phyloP scores from a whole-genome alignment of 768 basidiomycete species.

The Hemileccinum impolitum region DNA sequence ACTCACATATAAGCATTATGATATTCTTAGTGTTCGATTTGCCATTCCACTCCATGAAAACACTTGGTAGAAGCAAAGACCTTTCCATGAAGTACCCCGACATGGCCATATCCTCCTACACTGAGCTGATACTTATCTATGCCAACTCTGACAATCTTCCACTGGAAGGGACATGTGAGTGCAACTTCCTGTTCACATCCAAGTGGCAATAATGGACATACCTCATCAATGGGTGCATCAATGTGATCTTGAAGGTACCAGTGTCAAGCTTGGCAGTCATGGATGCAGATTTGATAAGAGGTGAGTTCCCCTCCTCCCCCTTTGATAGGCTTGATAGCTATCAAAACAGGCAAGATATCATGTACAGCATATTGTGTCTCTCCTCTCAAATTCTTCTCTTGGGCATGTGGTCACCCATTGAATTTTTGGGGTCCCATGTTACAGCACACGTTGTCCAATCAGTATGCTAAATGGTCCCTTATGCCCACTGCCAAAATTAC shows the following conservation, averaged over 20 bases:
- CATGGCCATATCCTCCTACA: background rate
- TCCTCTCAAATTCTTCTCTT: too few species aligned
- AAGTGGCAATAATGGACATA: background rate
- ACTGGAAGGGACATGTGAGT: background rate
- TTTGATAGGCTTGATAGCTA: too few species aligned
- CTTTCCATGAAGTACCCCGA: background rate
- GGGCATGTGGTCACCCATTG: too few species aligned
- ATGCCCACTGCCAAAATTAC: too few species aligned
- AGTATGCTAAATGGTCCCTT: too few species aligned
- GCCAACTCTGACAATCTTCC: background rate
- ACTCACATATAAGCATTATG: background rate
- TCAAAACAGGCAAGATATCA: too few species aligned
- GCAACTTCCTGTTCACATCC: background rate
- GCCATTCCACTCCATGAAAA: background rate
- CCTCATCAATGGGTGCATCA: rapidly evolving
- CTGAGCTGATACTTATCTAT: background rate
- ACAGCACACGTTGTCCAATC: too few species aligned
- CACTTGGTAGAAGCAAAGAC: background rate
- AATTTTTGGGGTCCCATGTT: too few species aligned
- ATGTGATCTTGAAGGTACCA: background rate
- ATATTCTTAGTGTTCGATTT: rapidly evolving
- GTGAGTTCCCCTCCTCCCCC: too few species aligned
- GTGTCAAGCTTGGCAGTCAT: background rate
- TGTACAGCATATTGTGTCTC: too few species aligned
- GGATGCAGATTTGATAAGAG: background rate